Conservation (phyloP, 78 protist species). For the Isochrysis galbana region DNA sequence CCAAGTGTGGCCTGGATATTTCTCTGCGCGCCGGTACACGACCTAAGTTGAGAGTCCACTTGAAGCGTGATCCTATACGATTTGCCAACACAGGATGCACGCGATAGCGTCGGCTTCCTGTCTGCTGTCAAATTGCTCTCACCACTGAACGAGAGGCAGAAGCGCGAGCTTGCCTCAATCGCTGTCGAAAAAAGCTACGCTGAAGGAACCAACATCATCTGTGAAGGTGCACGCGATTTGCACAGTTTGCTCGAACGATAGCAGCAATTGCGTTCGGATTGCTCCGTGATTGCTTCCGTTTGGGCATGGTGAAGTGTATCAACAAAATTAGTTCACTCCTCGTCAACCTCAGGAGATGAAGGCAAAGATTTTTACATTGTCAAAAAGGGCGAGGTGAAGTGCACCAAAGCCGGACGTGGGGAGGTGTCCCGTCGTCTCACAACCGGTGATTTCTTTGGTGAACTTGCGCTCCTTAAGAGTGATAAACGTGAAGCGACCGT, state of each 20-base stretch:
- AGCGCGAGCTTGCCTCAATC: background rate
- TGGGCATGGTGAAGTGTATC: too few species aligned
- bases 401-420: background rate
- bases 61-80: too few species aligned
- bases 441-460: constrained; percentile 55
- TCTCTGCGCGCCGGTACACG: too few species aligned
- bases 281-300: too few species aligned
- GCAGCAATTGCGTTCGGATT: too few species aligned
- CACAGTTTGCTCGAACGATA: background rate
- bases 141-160: background rate
- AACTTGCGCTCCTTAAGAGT: constrained; percentile 47
- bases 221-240: background rate
- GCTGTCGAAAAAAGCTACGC: background rate
- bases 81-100: constrained; percentile 4
- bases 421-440: background rate
- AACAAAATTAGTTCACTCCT: too few species aligned
- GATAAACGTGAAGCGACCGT: constrained; percentile 54
- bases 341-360: too few species aligned
- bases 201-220: background rate
- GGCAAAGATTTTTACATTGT: constrained; percentile 31
- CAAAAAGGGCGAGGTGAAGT: constrained; percentile 18
- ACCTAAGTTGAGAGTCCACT: too few species aligned
- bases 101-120: constrained; percentile 12
- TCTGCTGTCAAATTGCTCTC: constrained; percentile 3
- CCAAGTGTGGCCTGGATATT: too few species aligned